Evolutionary conservation across 2,329 filamentous ascomycete genomes (phyloP).

Genomic region (Colletotrichum melonis): DNA sequence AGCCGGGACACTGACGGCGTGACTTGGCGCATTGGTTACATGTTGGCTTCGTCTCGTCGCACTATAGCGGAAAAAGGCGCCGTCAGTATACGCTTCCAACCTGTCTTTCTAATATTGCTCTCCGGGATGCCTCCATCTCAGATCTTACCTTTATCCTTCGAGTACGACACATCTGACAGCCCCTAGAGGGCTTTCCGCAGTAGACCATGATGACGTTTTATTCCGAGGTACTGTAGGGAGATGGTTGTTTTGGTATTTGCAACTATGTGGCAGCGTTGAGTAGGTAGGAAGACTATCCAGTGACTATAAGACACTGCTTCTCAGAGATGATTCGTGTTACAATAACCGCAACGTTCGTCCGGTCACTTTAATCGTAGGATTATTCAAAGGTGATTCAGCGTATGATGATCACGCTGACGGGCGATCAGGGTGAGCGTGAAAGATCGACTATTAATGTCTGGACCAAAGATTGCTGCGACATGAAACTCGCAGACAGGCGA

Average conservation of each 20-base stretch:
- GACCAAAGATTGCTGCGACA: background rate
- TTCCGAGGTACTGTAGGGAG: slow-evolving; percentile 40
- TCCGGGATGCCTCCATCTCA: background rate
- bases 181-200: slow-evolving; percentile 73
- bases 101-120: background rate
- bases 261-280: background rate
- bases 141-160: slow-evolving; percentile 77
- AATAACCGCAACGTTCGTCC: background rate
- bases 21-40: slow-evolving; percentile 75
- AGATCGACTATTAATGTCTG: slow-evolving; percentile 1
- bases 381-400: background rate
- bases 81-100: slow-evolving; percentile 32
- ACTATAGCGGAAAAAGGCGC: slow-evolving; percentile 54
- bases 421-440: slow-evolving; percentile 10
- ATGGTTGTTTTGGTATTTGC: slow-evolving; percentile 35
- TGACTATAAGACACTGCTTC: background rate
- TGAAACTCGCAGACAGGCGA: slow-evolving; percentile 10
- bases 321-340: background rate
- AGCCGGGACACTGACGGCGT: slow-evolving; percentile 72
- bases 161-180: slow-evolving; percentile 80
- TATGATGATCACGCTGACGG: slow-evolving; percentile 10
- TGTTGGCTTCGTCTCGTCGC: slow-evolving; percentile 74
- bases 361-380: background rate
- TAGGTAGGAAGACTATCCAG: background rate
- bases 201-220: slow-evolving; percentile 65